Evolutionary conservation across 352 stramenopile species (phyloP).

Genomic region (Phytophthora litchii): DNA sequence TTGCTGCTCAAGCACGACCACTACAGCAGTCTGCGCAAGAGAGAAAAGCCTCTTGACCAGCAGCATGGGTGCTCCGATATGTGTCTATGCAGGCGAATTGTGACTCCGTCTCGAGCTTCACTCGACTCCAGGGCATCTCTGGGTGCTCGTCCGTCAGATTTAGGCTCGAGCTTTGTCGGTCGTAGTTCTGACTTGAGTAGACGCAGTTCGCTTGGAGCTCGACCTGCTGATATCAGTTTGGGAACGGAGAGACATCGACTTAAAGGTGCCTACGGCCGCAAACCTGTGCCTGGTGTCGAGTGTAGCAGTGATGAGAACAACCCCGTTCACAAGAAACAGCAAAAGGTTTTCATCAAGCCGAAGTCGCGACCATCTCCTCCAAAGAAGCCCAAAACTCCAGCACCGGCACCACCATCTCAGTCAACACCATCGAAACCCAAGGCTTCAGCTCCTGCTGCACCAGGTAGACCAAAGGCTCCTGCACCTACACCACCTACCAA

Average conservation of each 20-base stretch:
- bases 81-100: conserved; percentile 38
- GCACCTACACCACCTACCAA: conserved; percentile 13
- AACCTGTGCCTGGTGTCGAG: conserved; percentile 24
- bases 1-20: conserved; percentile 55
- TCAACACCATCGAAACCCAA: conserved; percentile 13
- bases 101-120: conserved; percentile 34
- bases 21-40: conserved; percentile 56
- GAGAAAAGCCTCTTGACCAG: conserved; percentile 21
- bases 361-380: conserved; percentile 20
- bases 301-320: conserved; percentile 11
- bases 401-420: conserved; percentile 10
- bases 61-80: conserved; percentile 37
- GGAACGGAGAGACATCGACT: conserved; percentile 20
- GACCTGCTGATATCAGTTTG: conserved; percentile 16
- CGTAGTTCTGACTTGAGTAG: conserved; percentile 17
- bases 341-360: conserved; percentile 12
- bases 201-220: conserved; percentile 28
- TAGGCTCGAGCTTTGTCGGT: conserved; percentile 21
- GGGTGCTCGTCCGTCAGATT: conserved; percentile 24
- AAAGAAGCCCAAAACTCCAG: conserved; percentile 20
- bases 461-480: conserved; percentile 10
- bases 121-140: conserved; percentile 28
- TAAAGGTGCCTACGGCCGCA: conserved; percentile 29
- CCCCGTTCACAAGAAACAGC: conserved; percentile 22
- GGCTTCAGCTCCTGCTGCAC: conserved; percentile 3